These are phyloP conservation scores for Davidsoniella australis DNA, from an alignment of 2,329 filamentous ascomycete genomes.

Conservation along the genomic window DNA sequence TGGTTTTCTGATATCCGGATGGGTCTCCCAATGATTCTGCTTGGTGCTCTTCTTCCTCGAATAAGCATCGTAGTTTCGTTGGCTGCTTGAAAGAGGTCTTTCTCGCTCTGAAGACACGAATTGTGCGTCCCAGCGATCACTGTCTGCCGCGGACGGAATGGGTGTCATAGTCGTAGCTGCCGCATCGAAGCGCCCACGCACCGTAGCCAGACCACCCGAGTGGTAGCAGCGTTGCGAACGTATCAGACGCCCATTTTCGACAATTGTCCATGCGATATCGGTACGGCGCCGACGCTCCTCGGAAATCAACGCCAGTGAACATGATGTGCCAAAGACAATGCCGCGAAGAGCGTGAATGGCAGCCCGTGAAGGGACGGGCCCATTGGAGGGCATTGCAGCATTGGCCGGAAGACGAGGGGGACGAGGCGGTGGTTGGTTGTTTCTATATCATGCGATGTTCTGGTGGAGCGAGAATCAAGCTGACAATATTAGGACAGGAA, in stretches of 20 bases:
- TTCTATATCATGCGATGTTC: too few relatives aligned
- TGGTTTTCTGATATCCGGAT: background rate
- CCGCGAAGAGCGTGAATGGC: slow-evolving; percentile 38
- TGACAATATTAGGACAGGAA: too few relatives aligned
- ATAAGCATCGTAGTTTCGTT: too few relatives aligned
- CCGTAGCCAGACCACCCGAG: slow-evolving; percentile 11
- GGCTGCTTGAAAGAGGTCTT: too few relatives aligned
- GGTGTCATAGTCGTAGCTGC: background rate
- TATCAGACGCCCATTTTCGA: slow-evolving; percentile 28
- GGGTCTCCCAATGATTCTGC: too few relatives aligned
- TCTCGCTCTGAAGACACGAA: too few relatives aligned
- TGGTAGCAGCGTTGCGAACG: slow-evolving; percentile 13
- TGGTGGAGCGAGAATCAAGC: too few relatives aligned
- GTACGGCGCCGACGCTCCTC: slow-evolving; percentile 40
- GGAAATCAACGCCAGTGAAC: slow-evolving; percentile 35
- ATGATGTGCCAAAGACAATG: slow-evolving; percentile 39
- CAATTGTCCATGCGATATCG: slow-evolving; percentile 30
- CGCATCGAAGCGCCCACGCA: slow-evolving; percentile 9
- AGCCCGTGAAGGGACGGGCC: slow-evolving; percentile 36
- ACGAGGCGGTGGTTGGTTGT: too few relatives aligned
- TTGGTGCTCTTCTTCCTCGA: too few relatives aligned
- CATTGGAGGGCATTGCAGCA: slow-evolving; percentile 26
- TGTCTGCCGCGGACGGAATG: background rate
- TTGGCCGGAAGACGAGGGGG: background rate
- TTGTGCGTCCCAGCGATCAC: background rate